Evolutionary conservation across 148 eudicot genomes (phyloP).

Genomic region (Euryodendron excelsum): DNA sequence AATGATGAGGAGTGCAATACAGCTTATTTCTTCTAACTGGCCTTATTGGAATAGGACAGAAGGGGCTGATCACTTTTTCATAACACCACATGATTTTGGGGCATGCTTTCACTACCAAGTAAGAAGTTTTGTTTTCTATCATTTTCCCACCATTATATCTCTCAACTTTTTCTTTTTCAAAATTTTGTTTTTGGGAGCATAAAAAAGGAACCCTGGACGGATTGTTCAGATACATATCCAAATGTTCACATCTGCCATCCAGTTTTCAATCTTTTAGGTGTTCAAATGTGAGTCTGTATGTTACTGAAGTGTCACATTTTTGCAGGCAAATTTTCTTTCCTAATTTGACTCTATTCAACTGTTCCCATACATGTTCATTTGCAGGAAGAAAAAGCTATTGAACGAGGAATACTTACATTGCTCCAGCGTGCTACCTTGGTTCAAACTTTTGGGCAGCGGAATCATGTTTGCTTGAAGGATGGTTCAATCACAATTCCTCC

Average conservation of each 20-base stretch:
- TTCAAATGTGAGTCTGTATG: not conserved
- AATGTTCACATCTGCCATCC: conserved; percentile 1
- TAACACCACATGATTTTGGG: conserved; percentile 91
- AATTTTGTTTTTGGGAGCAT: not conserved
- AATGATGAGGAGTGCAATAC: conserved; percentile 99
- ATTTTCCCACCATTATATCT: not conserved
- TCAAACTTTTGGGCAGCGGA: conserved; percentile 93
- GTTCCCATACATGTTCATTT: conserved; percentile 1
- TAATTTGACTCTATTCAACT: not conserved
- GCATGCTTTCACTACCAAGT: conserved; percentile 98
- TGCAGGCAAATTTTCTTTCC: not conserved
- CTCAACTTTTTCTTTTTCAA: not conserved
- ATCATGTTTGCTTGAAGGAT: conserved; percentile 97
- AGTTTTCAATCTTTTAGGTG: not conserved
- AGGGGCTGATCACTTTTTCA: conserved; percentile 99
- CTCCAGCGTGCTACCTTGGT: conserved; percentile 93
- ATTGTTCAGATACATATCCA: not conserved
- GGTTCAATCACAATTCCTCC: conserved; percentile 93
- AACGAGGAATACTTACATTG: conserved; percentile 85
- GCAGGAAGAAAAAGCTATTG: conserved; percentile 99
- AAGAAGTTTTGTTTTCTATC: conserved; percentile 10
- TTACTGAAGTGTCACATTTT: not conserved
- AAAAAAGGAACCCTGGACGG: not conserved
- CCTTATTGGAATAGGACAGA: conserved; percentile 99
- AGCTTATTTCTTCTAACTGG: conserved; percentile 95